phyloP scores from a whole-genome alignment of 2,329 filamentous ascomycete species.

The Akanthomyces muscarius region DNA sequence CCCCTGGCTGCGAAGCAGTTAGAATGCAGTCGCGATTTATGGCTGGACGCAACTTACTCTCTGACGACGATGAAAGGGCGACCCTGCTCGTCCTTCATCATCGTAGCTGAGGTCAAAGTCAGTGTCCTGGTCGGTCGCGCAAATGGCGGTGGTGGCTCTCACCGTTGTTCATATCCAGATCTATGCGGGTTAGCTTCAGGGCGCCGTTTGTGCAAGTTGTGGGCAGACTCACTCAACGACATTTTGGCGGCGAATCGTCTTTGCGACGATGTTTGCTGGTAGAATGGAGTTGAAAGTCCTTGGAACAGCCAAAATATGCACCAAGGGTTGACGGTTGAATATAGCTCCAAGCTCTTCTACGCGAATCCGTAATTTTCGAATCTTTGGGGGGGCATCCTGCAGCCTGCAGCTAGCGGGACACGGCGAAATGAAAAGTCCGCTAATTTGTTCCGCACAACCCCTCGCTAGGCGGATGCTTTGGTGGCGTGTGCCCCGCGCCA shows the following conservation, averaged over 20 bases:
- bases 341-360: slow-evolving; percentile 17
- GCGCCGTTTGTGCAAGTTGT: not conserved
- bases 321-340: slow-evolving; percentile 11
- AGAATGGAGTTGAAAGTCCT: slow-evolving; percentile 5
- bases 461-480: slow-evolving; percentile 1
- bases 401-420: slow-evolving; percentile 12
- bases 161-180: slow-evolving; percentile 83
- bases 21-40: slow-evolving; percentile 18
- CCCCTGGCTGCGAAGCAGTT: slow-evolving; percentile 64
- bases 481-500: slow-evolving; percentile 17
- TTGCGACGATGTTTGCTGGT: slow-evolving; percentile 9
- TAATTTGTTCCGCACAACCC: slow-evolving; percentile 10
- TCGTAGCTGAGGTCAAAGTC: slow-evolving; percentile 44
- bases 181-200: slow-evolving; percentile 44
- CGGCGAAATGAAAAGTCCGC: slow-evolving; percentile 19
- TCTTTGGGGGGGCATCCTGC: slow-evolving; percentile 22
- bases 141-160: slow-evolving; percentile 31
- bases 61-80: slow-evolving; percentile 96
- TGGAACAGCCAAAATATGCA: slow-evolving; percentile 15
- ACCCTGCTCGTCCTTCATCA: slow-evolving; percentile 97
- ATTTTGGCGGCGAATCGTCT: slow-evolving; percentile 17
- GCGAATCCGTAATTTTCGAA: slow-evolving; percentile 23
- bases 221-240: slow-evolving; percentile 25
- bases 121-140: slow-evolving; percentile 18
- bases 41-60: slow-evolving; percentile 62